Base-by-base conservation (phyloP, 805 yeast genomes). In the Starmerella sp. region DNA sequence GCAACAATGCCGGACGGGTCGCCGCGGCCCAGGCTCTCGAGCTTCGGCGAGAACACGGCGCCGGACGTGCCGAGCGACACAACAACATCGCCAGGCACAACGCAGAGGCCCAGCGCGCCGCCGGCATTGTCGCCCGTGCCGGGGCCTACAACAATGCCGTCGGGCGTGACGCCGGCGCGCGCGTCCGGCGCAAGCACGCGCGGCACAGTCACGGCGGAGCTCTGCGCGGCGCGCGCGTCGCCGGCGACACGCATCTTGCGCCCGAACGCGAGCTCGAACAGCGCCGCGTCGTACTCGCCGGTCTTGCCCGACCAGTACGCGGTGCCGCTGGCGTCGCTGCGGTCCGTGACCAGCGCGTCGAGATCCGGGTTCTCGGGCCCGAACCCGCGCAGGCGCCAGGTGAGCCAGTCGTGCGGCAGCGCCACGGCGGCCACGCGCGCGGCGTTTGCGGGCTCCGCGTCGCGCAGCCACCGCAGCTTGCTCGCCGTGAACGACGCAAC, bases 41-140 rank as follows among this genome's bases (percentile, higher is more conserved):
- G 45, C 34, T 51, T 34, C 4, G 50, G 54, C 14, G 60, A 37
- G 52, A 63, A 63, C 44, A 57, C 65, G 6, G 65, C 65, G 3
- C 65, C 65, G 2, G 64, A 60, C 6, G 65, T 63, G 15, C 65
- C 65, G 9, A 63, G 47, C 6, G 62, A 57, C 6, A 62, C 63
- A 6, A 60, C 64, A 1, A 56, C 58, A 36, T 63, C 65, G 15
- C 62, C 61, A 4, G 57, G 59, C 6, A 35, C 46, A 1, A 52
- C 46, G 14, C 55, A 54, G 31, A 63, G 55, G 2, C 65, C 65
- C 10, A 63, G 53, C 2, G 65, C 65, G 15, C 65, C 65, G 14
- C 65, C 65, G 4, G 65, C 65, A 30, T 63, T 63, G 52, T 63
- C 65, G n/a, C 65, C 65, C 6, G 63, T 49, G 6, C 65, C 65